A percentile compares a stretch with the other conserved stretches of the same genome.
These are phyloP conservation scores for Vaccinium corymbosum DNA, from an alignment of 148 eudicot genomes.

Conservation along the genomic window DNA sequence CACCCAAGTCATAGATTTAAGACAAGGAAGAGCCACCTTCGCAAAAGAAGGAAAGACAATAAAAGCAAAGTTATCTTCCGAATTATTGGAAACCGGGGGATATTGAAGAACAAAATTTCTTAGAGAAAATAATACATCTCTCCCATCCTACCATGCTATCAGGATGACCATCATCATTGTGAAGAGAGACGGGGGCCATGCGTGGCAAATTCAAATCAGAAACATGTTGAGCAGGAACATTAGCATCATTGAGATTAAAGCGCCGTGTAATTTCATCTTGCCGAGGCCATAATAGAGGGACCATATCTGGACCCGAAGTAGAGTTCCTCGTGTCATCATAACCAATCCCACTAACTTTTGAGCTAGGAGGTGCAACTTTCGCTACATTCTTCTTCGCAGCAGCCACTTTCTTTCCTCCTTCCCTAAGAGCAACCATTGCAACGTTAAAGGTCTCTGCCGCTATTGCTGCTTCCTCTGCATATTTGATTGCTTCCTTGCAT, in stretches of 20 bases:
- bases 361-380: constrained; percentile 42
- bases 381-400: constrained; percentile 55
- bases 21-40: constrained; percentile 78
- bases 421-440: constrained; percentile 60
- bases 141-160: constrained; percentile 55
- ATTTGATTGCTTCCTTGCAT: constrained; percentile 75
- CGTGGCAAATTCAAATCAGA: constrained; percentile 62
- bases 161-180: constrained; percentile 55
- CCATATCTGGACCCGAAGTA: constrained; percentile 38
- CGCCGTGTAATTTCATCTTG: constrained; percentile 63
- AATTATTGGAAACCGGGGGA: background rate
- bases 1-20: constrained; percentile 94
- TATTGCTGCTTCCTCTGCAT: constrained; percentile 72
- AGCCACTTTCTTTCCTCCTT: constrained; percentile 62
- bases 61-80: background rate
- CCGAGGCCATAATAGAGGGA: constrained; percentile 80
- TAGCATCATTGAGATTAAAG: constrained; percentile 73
- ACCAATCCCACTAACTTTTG: constrained; percentile 43
- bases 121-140: background rate
- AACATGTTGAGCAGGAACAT: constrained; percentile 40
- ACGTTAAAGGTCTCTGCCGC: constrained; percentile 56
- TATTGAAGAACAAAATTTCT: constrained; percentile 1
- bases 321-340: constrained; percentile 47
- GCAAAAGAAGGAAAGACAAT: background rate
- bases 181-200: constrained; percentile 65